Evolutionary conservation across 805 yeast species (phyloP).

Genomic region (Komagataella phaffii): DNA sequence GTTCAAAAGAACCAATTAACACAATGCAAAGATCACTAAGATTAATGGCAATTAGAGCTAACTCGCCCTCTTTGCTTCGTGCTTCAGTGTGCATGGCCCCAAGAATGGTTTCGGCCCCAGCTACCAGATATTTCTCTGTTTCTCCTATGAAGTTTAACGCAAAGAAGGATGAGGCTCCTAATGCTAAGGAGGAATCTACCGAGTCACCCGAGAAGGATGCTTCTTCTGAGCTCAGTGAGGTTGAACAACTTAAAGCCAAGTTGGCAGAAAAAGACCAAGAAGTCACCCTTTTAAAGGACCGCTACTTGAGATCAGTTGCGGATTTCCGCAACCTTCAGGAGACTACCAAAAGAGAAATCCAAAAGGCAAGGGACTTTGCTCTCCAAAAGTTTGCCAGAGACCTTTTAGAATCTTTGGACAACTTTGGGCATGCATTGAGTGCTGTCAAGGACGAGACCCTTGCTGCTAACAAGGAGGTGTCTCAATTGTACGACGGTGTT

Average conservation of each 20-base stretch:
- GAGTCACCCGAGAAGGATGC: constrained; percentile 6
- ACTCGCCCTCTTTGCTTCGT: background rate
- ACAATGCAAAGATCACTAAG: constrained; percentile 1
- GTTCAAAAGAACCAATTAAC: background rate
- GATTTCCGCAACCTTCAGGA: constrained; percentile 90
- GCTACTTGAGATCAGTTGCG: constrained; percentile 71
- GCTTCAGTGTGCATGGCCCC: background rate
- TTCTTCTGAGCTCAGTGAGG: constrained; percentile 10
- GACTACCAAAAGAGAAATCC: constrained; percentile 74
- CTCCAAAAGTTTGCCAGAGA: constrained; percentile 87
- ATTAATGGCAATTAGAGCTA: background rate
- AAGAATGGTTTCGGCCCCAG: background rate
- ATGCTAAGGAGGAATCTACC: constrained; percentile 10
- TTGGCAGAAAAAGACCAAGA: constrained; percentile 55
- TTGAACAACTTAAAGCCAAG: constrained; percentile 34
- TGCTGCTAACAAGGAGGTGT: constrained; percentile 47
- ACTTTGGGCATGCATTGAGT: constrained; percentile 73
- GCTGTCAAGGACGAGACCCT: constrained; percentile 56
- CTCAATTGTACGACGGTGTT: constrained; percentile 76
- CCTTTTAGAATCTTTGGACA: constrained; percentile 78
- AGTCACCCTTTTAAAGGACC: constrained; percentile 69
- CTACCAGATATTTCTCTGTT: constrained; percentile 11
- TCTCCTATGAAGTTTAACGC: constrained; percentile 16
- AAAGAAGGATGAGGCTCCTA: constrained; percentile 6
- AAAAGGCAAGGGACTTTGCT: constrained; percentile 83